These are phyloP conservation scores for Borovskyia barvae DNA, from an alignment of 208 protist species.

Conservation along the genomic window DNA sequence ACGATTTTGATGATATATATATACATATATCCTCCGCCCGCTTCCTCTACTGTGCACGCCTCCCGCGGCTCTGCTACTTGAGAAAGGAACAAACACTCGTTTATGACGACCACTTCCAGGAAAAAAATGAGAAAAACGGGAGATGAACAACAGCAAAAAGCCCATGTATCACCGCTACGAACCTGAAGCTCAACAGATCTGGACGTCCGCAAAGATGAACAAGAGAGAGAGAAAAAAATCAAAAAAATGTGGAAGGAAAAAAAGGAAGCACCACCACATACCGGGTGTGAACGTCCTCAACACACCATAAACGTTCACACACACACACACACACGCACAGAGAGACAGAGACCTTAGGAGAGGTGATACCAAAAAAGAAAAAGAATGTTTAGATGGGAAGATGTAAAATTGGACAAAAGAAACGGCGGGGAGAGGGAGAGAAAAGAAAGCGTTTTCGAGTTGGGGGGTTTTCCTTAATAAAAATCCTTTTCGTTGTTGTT, in stretches of 20 bases:
- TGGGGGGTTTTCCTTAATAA: background rate
- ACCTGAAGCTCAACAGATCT: conserved; percentile 10
- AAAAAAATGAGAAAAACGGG: too few species aligned
- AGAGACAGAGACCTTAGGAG: background rate
- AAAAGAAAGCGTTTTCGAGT: background rate
- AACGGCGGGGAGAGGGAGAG: background rate
- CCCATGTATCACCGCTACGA: background rate
- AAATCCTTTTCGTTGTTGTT: background rate
- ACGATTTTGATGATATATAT: too few species aligned
- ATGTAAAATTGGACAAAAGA: background rate
- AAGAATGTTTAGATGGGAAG: background rate
- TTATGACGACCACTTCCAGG: too few species aligned
- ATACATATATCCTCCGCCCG: too few species aligned
- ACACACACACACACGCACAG: background rate
- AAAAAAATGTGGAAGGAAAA: conserved; percentile 2
- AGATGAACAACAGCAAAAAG: too few species aligned
- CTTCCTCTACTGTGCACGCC: too few species aligned
- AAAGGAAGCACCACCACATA: background rate
- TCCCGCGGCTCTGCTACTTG: too few species aligned
- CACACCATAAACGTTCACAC: background rate
- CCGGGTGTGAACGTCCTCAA: background rate
- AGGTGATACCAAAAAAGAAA: background rate
- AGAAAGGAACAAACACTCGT: too few species aligned
- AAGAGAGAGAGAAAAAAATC: background rate
- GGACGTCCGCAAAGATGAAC: conserved; percentile 5